A percentile compares a stretch with the other conserved stretches of the same genome.
Conservation (phyloP, 2,329 filamentous ascomycete genomes). For the Aureobasidium subglaciale region DNA sequence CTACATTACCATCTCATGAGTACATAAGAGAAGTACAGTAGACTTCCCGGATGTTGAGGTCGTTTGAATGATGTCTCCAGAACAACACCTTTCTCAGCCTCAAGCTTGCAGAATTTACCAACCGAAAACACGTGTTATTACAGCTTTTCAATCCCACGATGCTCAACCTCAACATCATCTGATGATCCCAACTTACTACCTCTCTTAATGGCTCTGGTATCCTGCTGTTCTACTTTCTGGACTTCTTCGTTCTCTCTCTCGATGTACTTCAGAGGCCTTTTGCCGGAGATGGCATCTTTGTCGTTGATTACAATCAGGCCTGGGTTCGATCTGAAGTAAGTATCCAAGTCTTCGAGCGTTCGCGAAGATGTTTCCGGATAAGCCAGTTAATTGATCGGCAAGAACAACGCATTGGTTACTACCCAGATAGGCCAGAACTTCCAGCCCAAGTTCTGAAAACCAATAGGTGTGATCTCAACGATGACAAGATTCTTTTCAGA, state of each 20-base stretch:
- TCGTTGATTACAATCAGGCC: constrained; percentile 42
- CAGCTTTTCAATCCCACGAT: background rate
- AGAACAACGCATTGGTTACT: constrained; percentile 30
- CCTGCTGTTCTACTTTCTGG: background rate
- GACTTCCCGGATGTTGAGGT: too few relatives aligned
- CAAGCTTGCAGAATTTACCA: too few relatives aligned
- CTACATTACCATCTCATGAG: too few relatives aligned
- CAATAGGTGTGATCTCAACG: constrained; percentile 39
- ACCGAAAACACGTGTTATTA: too few relatives aligned
- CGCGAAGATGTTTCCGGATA: constrained; percentile 26
- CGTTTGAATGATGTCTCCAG: too few relatives aligned
- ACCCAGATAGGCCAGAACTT: constrained; percentile 25
- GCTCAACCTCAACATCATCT: background rate
- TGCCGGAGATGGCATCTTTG: constrained; percentile 31
- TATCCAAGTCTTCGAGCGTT: constrained; percentile 26
- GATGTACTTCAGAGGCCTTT: constrained; percentile 41
- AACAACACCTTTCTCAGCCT: too few relatives aligned
- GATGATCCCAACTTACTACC: background rate
- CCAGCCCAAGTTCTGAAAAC: constrained; percentile 31
- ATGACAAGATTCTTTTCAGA: constrained; percentile 27
- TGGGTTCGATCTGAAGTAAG: constrained; percentile 22
- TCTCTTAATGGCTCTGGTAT: background rate
- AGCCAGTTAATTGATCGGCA: constrained; percentile 40
- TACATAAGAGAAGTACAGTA: too few relatives aligned
- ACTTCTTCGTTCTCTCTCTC: constrained; percentile 39